Conservation (phyloP, 2,329 filamentous ascomycete species). For the Graphilbum fragrans region DNA sequence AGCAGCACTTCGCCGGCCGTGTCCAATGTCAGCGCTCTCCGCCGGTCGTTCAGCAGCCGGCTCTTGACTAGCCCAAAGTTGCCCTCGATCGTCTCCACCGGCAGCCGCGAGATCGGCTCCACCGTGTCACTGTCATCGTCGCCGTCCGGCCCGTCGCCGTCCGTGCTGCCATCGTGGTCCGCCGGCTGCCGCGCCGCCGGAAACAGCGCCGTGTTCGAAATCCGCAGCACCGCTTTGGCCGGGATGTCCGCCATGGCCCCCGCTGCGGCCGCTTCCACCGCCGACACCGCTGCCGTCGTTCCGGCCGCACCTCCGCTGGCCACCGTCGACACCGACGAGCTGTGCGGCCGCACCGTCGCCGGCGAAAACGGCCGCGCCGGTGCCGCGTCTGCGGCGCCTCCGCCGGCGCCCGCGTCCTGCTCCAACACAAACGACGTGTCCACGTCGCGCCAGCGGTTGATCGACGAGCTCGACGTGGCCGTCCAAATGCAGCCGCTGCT, state of each 20-base stretch:
- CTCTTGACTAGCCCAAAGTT: constrained; percentile 94
- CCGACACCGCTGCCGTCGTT: constrained; percentile 15
- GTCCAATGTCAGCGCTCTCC: constrained; percentile 80
- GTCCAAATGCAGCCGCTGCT: constrained; percentile 78
- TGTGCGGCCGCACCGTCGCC: constrained; percentile 8
- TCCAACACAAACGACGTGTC: constrained; percentile 60
- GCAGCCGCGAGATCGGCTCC: constrained; percentile 54
- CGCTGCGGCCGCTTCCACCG: constrained; percentile 13
- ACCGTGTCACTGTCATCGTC: constrained; percentile 39
- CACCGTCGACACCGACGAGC: constrained; percentile 20
- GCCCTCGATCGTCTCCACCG: constrained; percentile 79
- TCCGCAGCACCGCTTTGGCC: constrained; percentile 61
- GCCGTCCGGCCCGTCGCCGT: constrained; percentile 28
- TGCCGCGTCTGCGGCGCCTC: background rate
- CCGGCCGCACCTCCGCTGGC: constrained; percentile 16
- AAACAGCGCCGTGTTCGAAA: constrained; percentile 76
- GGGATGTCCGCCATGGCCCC: constrained; percentile 51
- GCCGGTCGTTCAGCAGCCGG: constrained; percentile 78
- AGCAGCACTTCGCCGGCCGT: constrained; percentile 89
- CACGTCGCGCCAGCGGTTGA: constrained; percentile 83
- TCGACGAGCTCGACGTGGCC: constrained; percentile 78
- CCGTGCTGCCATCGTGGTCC: constrained; percentile 40
- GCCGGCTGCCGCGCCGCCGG: constrained; percentile 33
- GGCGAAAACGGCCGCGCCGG: constrained; percentile 5
- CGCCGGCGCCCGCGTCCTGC: background rate